phyloP scores from a whole-genome alignment of 176 grass and related monocot species.

The Ensete glaucum region DNA sequence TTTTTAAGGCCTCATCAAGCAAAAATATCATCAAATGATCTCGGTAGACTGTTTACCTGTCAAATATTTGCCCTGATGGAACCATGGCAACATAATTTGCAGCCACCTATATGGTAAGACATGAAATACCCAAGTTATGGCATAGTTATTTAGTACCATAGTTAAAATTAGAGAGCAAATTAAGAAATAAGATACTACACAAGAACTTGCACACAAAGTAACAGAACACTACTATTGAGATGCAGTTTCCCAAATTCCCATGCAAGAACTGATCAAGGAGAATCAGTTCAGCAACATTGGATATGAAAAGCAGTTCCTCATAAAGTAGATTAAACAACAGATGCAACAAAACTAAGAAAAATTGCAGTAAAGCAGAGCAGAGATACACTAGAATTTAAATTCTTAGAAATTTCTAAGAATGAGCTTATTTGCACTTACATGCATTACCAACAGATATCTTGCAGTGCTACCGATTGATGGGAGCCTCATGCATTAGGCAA shows the following conservation, averaged over 20 bases:
- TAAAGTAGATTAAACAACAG: not conserved
- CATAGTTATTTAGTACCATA: not conserved
- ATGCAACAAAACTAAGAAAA: not conserved
- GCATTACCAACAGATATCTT: not conserved
- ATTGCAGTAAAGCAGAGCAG: not conserved
- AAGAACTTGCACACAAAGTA: not conserved
- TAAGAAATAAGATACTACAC: not conserved
- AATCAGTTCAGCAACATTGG: not conserved
- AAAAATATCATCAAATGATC: not conserved
- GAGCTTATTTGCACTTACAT: not conserved
- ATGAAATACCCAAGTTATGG: not conserved
- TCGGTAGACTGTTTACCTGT: conserved; percentile 37
- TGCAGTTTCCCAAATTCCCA: not conserved
- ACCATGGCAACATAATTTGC: conserved; percentile 96
- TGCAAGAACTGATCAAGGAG: not conserved
- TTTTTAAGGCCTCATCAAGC: not conserved
- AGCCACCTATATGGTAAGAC: conserved; percentile 58
- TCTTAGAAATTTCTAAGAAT: not conserved
- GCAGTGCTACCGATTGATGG: too few relatives aligned
- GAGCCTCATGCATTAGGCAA: too few relatives aligned
- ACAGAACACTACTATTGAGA: not conserved
- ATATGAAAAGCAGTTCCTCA: not conserved
- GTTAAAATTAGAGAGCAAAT: not conserved
- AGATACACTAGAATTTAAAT: not conserved
- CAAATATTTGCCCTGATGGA: conserved; percentile 76